Evolutionary conservation across 164 flowering plant genomes (phyloP), one percentile per base, ranked within the genome.

Genomic region (Cinnamomum chago): DNA sequence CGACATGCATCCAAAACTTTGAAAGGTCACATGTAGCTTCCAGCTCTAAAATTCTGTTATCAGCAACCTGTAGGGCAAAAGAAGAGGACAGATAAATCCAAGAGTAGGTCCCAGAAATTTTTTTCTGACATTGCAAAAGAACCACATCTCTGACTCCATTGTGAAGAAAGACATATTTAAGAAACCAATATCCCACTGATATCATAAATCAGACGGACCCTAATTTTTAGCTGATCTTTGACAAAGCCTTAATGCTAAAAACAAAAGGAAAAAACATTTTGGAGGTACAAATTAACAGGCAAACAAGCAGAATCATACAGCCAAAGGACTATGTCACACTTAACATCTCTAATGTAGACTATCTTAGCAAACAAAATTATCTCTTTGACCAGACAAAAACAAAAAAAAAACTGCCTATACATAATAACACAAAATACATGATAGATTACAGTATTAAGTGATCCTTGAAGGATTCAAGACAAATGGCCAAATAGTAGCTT

Each of bases 1-100:
- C 99, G 62, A 95, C 92, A 84, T 95, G 99, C 35, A 95, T 80
- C 99, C 99, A 95, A 71, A 82, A 82, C 81, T 86, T 90, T 62
- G 93, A 84, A 14, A 93, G 84, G 75, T 90, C 95, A 70, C 98
- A 90, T 55, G 87, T 78, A 35, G 88, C 89, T 83, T 95, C 99
- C 50, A 95, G 87, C 82, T 92, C 97, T 50, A 83, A 28, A 75
- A 90, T 84, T 83, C 88, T 86, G 81, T 82, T 90, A 77, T 93
- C 97, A n/a, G 97, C 97, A 58, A 89, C 79, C 99, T 95, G 78
- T 14, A 68, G 67, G 62, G 72, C 35, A 35, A 50, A 17, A 77
- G 30, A 20, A 62, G 15, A 30, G 33, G n/a, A 12, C 22, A 24
- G 28, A 22, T 22, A 64, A 64, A 64, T 22, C 3, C 15, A 22